Evolutionary conservation across 1,139 yeast genomes (phyloP), one percentile per base, ranked within the genome.

Genomic region (Arxiozyma heterogenica): DNA sequence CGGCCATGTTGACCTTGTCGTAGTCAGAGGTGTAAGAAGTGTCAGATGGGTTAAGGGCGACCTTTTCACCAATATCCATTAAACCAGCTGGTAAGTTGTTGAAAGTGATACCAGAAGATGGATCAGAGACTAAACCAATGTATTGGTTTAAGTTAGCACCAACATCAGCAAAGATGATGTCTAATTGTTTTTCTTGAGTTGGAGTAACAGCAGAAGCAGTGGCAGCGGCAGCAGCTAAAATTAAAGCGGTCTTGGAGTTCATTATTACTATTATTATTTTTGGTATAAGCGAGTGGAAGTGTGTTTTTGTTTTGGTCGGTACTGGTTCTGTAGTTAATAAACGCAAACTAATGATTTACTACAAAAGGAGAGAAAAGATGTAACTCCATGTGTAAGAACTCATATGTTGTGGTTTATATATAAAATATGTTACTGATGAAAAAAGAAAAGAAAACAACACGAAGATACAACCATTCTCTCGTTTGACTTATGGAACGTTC

Each of bases 21-120:
- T 63, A 67, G 56, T 72, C 64, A 18, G 76, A 64, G 55, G 77
- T 74, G 68, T 72, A 74, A 30, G 74, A 68, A 44, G 71, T 69
- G 58, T 74, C 77, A 27, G 75, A 72, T 45, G 62, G 60, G 45
- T 58, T 48, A 20, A 55, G 45, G 41, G 60, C 63, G 20, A 60
- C 46, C 41, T 58, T 60, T 52, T 54, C 47, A 51, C 63, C 63
- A 20, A 62, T 39, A 43, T 56, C 55, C 49, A 61, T 50, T 41
- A 62, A 53, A 53, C 59, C 63, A 18, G 58, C 54, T 57, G 65
- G 64, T 54, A 68, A 51, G 56, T 66, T 25, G 41, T 48, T 34
- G 23, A 50, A 45, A 51, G 58, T 50, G 48, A 56, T 41, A 50
- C 53, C 55, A 34, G 55, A 51, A 38, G 47, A 17, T 47, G 55